Base-by-base conservation (phyloP, 495 filamentous ascomycete genomes). In the Talaromyces thailandensis region DNA sequence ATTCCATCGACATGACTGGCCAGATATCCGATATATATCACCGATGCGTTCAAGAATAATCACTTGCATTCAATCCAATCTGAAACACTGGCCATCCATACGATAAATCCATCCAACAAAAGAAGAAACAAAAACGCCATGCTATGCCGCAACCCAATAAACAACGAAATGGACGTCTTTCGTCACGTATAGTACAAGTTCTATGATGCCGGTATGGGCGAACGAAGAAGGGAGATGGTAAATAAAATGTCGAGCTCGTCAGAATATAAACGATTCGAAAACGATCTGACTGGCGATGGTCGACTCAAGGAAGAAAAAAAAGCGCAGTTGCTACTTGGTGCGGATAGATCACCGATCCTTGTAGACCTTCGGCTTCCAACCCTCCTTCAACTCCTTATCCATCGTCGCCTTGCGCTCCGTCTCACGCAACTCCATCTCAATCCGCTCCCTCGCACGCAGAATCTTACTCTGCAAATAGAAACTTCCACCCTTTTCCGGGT, bases 401-500 rank as follows among this genome's bases (percentile, higher is more conserved):
- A 73, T 72, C 58, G 80, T 75, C 14, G 71, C 71, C 63, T 74
- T 70, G 66, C 76, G 77, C 65, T 79, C 78, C 11, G 78, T 80
- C 63, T 80, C 69, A 55, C 76, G 73, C 32, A 81, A 67, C 74
- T 98, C 94, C 68, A 88, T 80, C 76, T 98, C 94, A 79, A 98
- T 88, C 64, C 94, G 80, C 75, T 98, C 92, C 50, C 93, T 82
- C 53, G 94, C 94, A 60, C 94, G 79, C 60, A 98, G 75, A 50
- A 98, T 83, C 75, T 98, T 98, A 77, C 95, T 98, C 77, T 98
- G 94, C 60, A 98, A 80, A 73, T 98, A 98, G 71, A 98, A 98
- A 69, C 92, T 96, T 14, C 94, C 94, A 29, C 94, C 94, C 71
- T 96, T 96, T 71, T 92, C 80, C 25, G 94, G 93, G 60, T 98